Evolutionary conservation across 495 filamentous ascomycete species (phyloP).

Genomic region (Oidiodendron maius): DNA sequence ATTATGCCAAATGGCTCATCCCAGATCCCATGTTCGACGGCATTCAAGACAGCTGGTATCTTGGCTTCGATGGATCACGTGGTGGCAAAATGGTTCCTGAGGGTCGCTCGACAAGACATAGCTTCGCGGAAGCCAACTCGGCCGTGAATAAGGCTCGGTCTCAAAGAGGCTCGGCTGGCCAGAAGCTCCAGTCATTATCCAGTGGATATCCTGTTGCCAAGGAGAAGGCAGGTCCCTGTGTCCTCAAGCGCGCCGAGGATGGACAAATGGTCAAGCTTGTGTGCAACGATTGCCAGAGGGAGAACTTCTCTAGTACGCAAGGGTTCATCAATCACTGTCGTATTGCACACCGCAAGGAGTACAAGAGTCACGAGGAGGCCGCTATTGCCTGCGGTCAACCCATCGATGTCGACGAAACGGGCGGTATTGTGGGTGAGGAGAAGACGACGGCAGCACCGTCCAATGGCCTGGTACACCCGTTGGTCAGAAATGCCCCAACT

Average conservation of each 20-base stretch:
- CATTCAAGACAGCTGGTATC: conserved; percentile 32
- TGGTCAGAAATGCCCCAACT: conserved; percentile 54
- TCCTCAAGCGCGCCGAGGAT: conserved; percentile 43
- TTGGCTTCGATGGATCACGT: conserved; percentile 28
- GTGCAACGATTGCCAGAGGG: conserved; percentile 80
- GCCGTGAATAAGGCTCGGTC: conserved; percentile 56
- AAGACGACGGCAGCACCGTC: conserved; percentile 21
- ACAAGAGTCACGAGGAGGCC: conserved; percentile 90
- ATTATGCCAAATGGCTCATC: conserved; percentile 92
- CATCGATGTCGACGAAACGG: conserved; percentile 63
- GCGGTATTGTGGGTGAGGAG: conserved; percentile 47
- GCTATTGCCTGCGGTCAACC: conserved; percentile 82
- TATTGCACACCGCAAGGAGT: conserved; percentile 86
- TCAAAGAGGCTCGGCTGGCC: conserved; percentile 48
- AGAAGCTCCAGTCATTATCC: conserved; percentile 67
- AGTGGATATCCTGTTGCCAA: conserved; percentile 65
- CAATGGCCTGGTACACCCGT: conserved; percentile 61
- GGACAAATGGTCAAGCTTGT: conserved; percentile 66
- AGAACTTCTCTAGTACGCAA: conserved; percentile 90
- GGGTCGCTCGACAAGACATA: conserved; percentile 70
- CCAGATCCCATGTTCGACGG: conserved; percentile 85
- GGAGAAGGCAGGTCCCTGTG: conserved; percentile 51
- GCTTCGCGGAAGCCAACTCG: conserved; percentile 49
- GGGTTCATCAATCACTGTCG: conserved; percentile 98
- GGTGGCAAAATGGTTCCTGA: conserved; percentile 44